phyloP scores from a whole-genome alignment of 306 rosid species.

The apple (Malus domestica) region DNA sequence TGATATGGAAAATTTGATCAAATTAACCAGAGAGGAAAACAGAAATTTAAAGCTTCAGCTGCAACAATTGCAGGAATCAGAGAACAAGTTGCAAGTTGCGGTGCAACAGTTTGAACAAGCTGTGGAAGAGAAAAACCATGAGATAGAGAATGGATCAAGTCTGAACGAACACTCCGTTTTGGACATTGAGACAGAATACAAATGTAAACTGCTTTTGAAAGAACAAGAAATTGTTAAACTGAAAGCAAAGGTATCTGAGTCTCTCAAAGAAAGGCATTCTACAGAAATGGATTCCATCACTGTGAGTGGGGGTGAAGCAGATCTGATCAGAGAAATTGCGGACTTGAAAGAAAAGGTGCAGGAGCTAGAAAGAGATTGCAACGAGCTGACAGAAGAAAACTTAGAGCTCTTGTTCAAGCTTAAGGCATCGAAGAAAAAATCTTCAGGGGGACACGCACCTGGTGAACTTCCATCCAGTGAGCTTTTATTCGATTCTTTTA shows the following conservation, averaged over 20 bases:
- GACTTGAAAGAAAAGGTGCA: constrained; percentile 62
- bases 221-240: constrained; percentile 47
- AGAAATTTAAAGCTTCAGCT: constrained; percentile 36
- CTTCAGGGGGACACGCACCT: constrained; percentile 22
- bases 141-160: constrained; percentile 24
- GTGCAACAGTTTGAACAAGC: constrained; percentile 53
- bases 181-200: constrained; percentile 39
- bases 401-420: constrained; percentile 81
- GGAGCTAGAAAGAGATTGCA: constrained; percentile 89
- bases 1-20: constrained; percentile 40
- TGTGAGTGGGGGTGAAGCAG: constrained; percentile 33
- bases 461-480: constrained; percentile 30
- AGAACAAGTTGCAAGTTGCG: constrained; percentile 39
- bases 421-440: constrained; percentile 51
- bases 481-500: constrained; percentile 26
- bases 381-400: constrained; percentile 91
- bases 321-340: constrained; percentile 52
- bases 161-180: constrained; percentile 27
- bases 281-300: constrained; percentile 32
- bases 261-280: constrained; percentile 30
- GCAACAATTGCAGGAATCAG: constrained; percentile 58
- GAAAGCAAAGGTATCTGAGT: constrained; percentile 36
- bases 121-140: constrained; percentile 48
- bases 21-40: constrained; percentile 42
- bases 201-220: constrained; percentile 31